Evolutionary conservation across 176 grass and related monocot genomes (phyloP).

Genomic region (Eragrostis curvula): DNA sequence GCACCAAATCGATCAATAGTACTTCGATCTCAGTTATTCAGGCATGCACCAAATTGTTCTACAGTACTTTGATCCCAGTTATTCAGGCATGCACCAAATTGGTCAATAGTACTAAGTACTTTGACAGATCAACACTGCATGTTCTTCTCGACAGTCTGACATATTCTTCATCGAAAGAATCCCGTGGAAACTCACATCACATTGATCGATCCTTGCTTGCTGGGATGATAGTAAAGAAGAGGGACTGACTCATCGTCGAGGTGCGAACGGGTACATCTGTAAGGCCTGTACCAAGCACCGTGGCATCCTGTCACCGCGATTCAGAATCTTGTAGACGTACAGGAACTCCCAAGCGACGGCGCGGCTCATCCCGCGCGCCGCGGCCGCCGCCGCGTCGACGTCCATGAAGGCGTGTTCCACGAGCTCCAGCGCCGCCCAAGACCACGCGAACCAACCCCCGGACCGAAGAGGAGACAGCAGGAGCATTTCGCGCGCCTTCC

Average conservation of each 20-base stretch:
- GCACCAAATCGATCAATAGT: too few relatives aligned
- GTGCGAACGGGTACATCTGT: background rate
- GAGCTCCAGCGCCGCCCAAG: background rate
- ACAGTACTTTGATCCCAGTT: background rate
- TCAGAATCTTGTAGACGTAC: background rate
- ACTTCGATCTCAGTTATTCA: too few relatives aligned
- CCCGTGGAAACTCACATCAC: background rate
- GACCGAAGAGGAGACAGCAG: background rate
- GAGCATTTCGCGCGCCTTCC: background rate
- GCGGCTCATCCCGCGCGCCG: background rate
- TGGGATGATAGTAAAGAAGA: background rate
- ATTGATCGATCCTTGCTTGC: background rate
- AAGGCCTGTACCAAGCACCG: too few relatives aligned
- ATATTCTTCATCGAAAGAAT: background rate
- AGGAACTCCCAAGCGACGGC: background rate
- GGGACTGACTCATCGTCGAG: background rate
- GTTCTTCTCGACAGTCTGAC: too few relatives aligned
- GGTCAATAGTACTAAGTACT: background rate
- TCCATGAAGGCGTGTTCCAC: background rate
- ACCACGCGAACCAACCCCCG: background rate
- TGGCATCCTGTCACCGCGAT: background rate
- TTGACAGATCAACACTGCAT: too few relatives aligned
- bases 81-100: background rate
- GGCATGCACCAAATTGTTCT: background rate
- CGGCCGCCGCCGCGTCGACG: background rate